Evolutionary conservation across 2,329 filamentous ascomycete genomes (phyloP), one percentile per base, ranked within the genome.

Genomic region (Penicillium corylophilum): DNA sequence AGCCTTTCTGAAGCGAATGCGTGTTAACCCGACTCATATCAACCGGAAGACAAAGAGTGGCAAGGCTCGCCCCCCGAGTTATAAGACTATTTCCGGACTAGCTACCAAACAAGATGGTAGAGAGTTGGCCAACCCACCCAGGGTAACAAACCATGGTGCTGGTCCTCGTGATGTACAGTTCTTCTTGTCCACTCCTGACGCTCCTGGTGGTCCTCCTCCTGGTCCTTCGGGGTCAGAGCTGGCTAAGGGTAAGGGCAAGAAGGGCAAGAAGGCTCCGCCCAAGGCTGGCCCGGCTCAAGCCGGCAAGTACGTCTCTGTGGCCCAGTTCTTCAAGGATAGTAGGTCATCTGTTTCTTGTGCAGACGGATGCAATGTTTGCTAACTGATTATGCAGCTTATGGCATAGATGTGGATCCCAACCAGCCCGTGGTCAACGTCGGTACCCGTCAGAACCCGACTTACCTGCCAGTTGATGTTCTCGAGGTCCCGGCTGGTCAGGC

Each of bases 341-440:
- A 64, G 69, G 72, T 65, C 22, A 16, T 31, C 18, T 31, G 5
- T 35, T 8, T 31, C 0, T 16, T 31, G n/a, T 40, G 10, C 5
- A 36, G 38, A 4, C 31, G 9, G 6, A 24, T 51, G 7, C 20
- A 7, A 4, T 16, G 13, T 16, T 20, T 29, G 29, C 49, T 48
- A 33, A 49, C 23, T 48, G n/a, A 22, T 33, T 33, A 44, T 20
- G 3, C 63, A 78, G 71, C 42, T 64, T 77, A 68, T 53, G 54
- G 50, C 18, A 72, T 79, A 36, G 56, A 59, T 0, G 48, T 70
- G 1, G 62, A 77, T 13, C 65, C 67, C 0, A 62, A 75, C 1
- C 68, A 79, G 4, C 86, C 88, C 0, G 76, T 90, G 1, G 68
- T 92, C 56, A 90, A 92, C 63, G 76, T 87, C 10, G 88, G 87